Conservation (phyloP, 2,329 filamentous ascomycete species). For the Remersonia thermophila region DNA sequence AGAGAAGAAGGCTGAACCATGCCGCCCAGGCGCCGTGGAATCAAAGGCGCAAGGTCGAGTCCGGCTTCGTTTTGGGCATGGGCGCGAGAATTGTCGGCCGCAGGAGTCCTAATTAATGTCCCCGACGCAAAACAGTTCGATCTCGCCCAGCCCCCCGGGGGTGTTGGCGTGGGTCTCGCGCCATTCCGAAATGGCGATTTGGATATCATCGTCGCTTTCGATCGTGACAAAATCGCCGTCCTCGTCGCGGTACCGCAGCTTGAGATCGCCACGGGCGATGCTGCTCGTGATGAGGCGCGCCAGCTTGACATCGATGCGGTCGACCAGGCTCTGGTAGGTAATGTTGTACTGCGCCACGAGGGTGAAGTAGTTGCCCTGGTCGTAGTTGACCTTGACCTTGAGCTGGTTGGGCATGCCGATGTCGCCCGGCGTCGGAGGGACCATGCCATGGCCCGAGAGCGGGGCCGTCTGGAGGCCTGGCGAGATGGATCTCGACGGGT, state of each 20-base stretch:
- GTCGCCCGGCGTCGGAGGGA: slow-evolving; percentile 32
- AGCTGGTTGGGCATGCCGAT: slow-evolving; percentile 57
- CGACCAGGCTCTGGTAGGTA: slow-evolving; percentile 81
- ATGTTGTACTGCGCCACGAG: slow-evolving; percentile 96
- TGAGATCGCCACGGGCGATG: slow-evolving; percentile 69
- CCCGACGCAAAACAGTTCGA: slow-evolving; percentile 70
- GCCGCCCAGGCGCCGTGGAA: too few relatives aligned
- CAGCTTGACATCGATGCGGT: slow-evolving; percentile 92
- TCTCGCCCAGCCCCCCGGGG: slow-evolving; percentile 71
- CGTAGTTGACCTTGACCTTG: slow-evolving; percentile 91
- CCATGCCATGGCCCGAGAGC: slow-evolving; percentile 8
- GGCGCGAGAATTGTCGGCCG: too few relatives aligned
- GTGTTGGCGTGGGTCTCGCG: slow-evolving; percentile 51
- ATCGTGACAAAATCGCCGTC: slow-evolving; percentile 91
- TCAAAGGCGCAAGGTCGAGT: too few relatives aligned
- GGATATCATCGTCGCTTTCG: slow-evolving; percentile 89
- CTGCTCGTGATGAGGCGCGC: slow-evolving; percentile 74
- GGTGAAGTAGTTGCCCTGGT: slow-evolving; percentile 75
- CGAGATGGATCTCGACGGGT: slow-evolving; percentile 22
- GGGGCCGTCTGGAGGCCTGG: slow-evolving; percentile 28
- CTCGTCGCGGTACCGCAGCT: slow-evolving; percentile 81
- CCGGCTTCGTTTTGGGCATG: too few relatives aligned
- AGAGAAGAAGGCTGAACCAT: too few relatives aligned
- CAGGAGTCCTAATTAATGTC: slow-evolving; percentile 18
- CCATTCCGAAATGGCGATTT: slow-evolving; percentile 92